Base-by-base conservation (phyloP, 106 monocot species). In the Acorus gramineus region DNA sequence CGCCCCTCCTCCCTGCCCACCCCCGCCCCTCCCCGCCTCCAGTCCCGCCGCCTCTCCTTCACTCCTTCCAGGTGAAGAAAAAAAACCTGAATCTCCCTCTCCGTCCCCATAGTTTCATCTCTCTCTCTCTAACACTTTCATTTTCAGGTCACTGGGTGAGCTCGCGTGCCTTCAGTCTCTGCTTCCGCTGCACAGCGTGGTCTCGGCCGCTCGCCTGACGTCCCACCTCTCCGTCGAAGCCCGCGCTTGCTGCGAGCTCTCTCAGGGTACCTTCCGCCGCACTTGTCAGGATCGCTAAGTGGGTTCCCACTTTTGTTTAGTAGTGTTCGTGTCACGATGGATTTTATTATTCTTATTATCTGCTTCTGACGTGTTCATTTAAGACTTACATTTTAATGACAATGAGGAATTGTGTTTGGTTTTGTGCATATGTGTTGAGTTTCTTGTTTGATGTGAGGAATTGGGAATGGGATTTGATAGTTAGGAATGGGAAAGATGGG, bases 241-340 rank as follows among this genome's bases (percentile, higher is more conserved):
- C 53, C 78, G 89, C 56, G 89, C 93, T 28, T 93, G 84, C 79
- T 89, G 86, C 66, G 93, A 89, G 83, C 81, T 86, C 47, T 93
- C 82, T 69, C 87, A 87, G 78, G 92, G 92, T 92, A 84, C 82
- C 77, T 87, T 77, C 52, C 64, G 70, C 60, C 69, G 83, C 83
- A 83, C 86, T 91, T 92, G 91, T 76, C 84, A 82, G 67, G 92
- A 93, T 87, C 92, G 87, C 85, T 93, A 87, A 71, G 78, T 69
- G 58, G 63, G 49, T 81, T 50, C 55, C 50, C 64, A 55, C 69
- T 74, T 71, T 69, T 63, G 13, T 4, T 61, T 42, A 63, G 50
- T 47, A 54, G 45, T 59, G 8, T 56, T 48, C 61, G 47, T 42
- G n/a, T 49, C 50, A 12, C 3, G 47, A 11, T 50, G 13, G 49